A percentile compares a stretch with the other conserved stretches of the same genome.
Evolutionary conservation across 345 rosid species (phyloP).

Genomic region (Gossypium sturtianum): DNA sequence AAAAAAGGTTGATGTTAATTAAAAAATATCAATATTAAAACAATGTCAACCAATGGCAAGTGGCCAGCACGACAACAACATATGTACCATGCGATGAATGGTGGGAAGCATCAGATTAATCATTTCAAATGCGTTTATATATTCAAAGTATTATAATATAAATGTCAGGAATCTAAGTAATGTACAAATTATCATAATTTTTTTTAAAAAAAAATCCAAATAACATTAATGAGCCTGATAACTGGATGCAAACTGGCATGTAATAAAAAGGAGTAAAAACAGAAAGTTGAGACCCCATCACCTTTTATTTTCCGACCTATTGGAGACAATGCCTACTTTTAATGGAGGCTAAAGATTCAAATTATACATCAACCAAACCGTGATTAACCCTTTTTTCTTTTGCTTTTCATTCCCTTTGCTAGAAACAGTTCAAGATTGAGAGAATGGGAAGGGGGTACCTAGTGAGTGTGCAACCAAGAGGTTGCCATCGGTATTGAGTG

Average conservation of each 20-base stretch:
- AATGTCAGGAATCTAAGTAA: too few relatives aligned
- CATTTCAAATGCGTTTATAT: too few relatives aligned
- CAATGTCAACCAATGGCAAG: neutral
- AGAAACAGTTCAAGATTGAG: neutral
- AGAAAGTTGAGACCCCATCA: neutral
- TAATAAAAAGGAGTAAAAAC: neutral
- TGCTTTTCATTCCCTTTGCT: neutral
- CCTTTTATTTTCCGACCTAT: neutral
- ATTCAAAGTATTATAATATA: too few relatives aligned
- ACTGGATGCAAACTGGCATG: neutral
- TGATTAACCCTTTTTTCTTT: neutral
- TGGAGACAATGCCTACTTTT: neutral
- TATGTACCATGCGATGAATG: neutral
- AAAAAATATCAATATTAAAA: neutral
- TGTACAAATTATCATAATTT: too few relatives aligned
- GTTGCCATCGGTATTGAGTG: slow-evolving; percentile 68
- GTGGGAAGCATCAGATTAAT: too few relatives aligned
- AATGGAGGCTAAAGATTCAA: neutral
- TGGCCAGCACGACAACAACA: neutral
- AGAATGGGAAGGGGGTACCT: slow-evolving; percentile 29
- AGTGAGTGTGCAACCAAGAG: slow-evolving; percentile 45
- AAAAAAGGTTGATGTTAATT: too few relatives aligned
- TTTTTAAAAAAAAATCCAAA: too few relatives aligned
- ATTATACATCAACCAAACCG: neutral
- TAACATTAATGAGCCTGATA: too few relatives aligned